Base-by-base conservation (phyloP, 768 basidiomycete species). In the Boletus reticulatus region DNA sequence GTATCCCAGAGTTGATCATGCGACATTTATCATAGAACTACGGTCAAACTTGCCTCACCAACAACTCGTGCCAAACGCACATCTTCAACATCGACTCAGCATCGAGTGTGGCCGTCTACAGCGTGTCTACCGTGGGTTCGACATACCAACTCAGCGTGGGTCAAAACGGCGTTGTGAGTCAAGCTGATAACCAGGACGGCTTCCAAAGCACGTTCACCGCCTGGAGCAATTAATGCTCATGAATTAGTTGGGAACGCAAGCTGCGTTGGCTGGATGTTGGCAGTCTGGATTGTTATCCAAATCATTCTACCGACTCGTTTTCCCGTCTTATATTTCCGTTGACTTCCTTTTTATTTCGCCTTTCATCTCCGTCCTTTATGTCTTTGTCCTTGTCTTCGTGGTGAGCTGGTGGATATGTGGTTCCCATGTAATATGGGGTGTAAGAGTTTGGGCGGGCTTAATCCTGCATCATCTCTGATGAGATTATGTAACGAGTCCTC, bases 101-200 rank as follows among this genome's bases (percentile, higher is more conserved):
- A 1, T 78, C 80, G 31, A 62, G 53, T 14, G 62, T 80, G 50
- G 63, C 59, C 39, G 64, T 78, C 27, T 79, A 76, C 60, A 72
- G 73, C 45, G 60, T 81, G 6, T 75, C 80, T 14, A 81, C 80
- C 0, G 62, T 79, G 6, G 78, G 74, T 24, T 64, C 66, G n/a
- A 74, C 68, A 6, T 31, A 73, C 38, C 38, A 52, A 31, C 43
- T 52, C 36, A 45, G 51, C 37, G 51, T 52, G 43, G 43, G 8
- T 6, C 34, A 52, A 37, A 39, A 45, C 51, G 51, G 51, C 37
- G 43, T 52, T 36, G 37, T 52, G 31, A 36, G 38, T 12, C 37
- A 45, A 13, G 17, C 36, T 7, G 51, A 52, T 27, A 52, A 52
- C 24, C 9, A 5, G 24, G 43, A 52, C 5, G 51, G 51, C 4